Evolutionary conservation across 2,329 filamentous ascomycete species (phyloP).

Genomic region (Leptographium wingfieldii): DNA sequence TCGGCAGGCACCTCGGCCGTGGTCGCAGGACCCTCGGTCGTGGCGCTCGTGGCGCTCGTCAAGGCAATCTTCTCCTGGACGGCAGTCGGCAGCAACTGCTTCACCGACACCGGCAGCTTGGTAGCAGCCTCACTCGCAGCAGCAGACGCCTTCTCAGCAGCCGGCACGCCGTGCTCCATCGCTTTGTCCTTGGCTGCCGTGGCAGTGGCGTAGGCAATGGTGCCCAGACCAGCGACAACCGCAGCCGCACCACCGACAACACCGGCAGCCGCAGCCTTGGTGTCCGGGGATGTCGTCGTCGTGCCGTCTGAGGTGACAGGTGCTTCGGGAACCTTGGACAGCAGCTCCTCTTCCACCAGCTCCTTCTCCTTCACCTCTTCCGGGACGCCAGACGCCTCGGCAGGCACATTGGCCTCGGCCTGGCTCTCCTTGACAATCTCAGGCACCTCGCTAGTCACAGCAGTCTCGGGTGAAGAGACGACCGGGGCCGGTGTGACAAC

Average conservation of each 20-base stretch:
- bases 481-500: conserved; percentile 16
- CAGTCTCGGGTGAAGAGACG: neutral
- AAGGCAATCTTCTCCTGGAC: conserved; percentile 33
- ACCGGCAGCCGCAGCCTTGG: neutral
- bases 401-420: conserved; percentile 45
- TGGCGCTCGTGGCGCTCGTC: conserved; percentile 21
- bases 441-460: conserved; percentile 22
- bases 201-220: conserved; percentile 16
- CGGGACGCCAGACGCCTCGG: conserved; percentile 56
- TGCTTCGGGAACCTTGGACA: conserved; percentile 50
- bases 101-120: conserved; percentile 40
- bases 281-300: neutral
- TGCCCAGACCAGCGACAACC: conserved; percentile 24
- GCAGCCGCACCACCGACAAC: conserved; percentile 18
- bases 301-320: conserved; percentile 45
- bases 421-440: conserved; percentile 61
- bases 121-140: conserved; percentile 19
- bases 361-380: conserved; percentile 60
- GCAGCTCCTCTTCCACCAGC: conserved; percentile 56
- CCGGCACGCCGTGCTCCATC: conserved; percentile 15
- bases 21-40: conserved; percentile 28
- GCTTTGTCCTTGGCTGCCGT: conserved; percentile 25
- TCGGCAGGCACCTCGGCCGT: conserved; percentile 36
- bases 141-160: neutral
- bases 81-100: conserved; percentile 35